Base-by-base conservation (phyloP, 1,284 basidiomycete genomes). In the Pholiota adiposa region DNA sequence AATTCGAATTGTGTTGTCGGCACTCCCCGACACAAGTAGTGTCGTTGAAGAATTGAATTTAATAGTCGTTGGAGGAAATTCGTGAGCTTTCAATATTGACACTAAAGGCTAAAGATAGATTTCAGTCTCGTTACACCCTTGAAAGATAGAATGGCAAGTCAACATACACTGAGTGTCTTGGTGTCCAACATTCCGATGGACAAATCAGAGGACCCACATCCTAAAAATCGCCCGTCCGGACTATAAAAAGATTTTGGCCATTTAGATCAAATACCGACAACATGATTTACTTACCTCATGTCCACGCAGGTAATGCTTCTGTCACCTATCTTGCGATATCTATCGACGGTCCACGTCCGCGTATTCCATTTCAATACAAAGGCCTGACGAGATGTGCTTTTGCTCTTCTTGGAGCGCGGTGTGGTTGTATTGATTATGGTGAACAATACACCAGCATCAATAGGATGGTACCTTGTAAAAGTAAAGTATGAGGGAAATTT, bases 41-140 rank as follows among this genome's bases (percentile, higher is more conserved):
- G 81, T 86, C 14, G 90, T 90, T 4, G 86, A 81, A 0, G 94
- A 91, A 71, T 92, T 96, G 79, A 99, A 98, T 59, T 85, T 85
- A 58, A 99, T 76, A 1, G 91, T 89, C 0, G 97, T 99, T 1
- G 94, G 87, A 2, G 97, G 94, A 73, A 99, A 97, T 64, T 96
- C 94, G 74, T 99, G 97, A 0, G 96, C 93, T 73, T 94, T 93
- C 51, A 98, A 80, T 61, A 99, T 96, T 33, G 89, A 89, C 33
- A 94, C 77, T 8, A 96, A 75, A 0, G 96, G 94, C 94, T 97
- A 58, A 46, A 60, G 56, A 53, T 6, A 46, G 8, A 51, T 21
- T 54, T 34, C 25, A 23, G 38, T 36, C 19, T 48, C 41, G 36
- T 48, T 2, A 14, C 21, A 56, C 21, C 6, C 38, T 25, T 18